Conservation (phyloP, 139 green algal genomes). For the Micractinium sp. region DNA sequence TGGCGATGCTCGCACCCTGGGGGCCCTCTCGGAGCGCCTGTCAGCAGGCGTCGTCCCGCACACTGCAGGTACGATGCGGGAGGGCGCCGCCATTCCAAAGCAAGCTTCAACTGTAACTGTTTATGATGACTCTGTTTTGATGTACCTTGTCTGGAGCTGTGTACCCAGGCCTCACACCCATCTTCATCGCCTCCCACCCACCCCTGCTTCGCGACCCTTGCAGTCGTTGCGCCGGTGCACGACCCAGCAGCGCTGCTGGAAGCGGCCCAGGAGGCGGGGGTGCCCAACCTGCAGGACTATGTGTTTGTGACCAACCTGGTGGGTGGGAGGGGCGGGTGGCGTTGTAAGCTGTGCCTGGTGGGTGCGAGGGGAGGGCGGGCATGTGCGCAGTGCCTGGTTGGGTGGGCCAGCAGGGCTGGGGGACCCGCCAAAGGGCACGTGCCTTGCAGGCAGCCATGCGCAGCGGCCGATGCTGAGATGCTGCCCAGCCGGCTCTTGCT, state of each 20-base stretch:
- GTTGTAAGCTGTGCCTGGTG: too few species aligned
- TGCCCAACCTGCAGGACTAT: neutral
- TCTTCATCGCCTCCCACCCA: too few species aligned
- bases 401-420: too few species aligned
- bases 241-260: slow-evolving; percentile 6
- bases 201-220: neutral
- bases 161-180: too few species aligned
- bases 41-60: neutral
- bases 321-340: neutral
- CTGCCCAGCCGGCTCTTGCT: neutral
- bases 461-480: neutral
- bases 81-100: neutral
- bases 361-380: too few species aligned
- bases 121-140: too few species aligned
- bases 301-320: slow-evolving; percentile 26
- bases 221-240: neutral
- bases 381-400: too few species aligned
- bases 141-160: too few species aligned
- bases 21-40: neutral
- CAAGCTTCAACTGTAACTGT: neutral
- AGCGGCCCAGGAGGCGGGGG: neutral
- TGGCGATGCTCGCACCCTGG: neutral
- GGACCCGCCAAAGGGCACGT: neutral
- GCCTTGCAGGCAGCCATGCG: neutral
- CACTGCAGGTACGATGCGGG: neutral